phyloP scores from a whole-genome alignment of 1,139 yeast genomes.

The Lodderomyces elongisporus region DNA sequence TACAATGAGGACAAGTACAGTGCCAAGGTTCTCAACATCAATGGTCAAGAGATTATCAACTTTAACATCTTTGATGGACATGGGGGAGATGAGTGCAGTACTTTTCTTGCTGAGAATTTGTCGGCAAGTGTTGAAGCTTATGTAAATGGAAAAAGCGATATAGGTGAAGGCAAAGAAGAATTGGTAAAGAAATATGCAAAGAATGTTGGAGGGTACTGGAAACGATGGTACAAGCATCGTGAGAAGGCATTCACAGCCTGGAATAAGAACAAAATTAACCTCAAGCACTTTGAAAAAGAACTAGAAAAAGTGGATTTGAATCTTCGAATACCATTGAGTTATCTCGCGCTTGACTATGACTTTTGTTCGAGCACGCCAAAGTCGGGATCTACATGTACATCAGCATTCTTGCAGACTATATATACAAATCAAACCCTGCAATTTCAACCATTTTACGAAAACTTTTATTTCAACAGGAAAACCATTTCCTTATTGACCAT shows the following conservation, averaged over 20 bases:
- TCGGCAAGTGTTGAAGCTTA: conserved; percentile 58
- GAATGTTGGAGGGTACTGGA: conserved; percentile 85
- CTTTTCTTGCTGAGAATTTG: conserved; percentile 50
- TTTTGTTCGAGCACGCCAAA: conserved; percentile 29
- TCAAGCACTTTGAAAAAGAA: conserved; percentile 13
- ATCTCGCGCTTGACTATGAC: conserved; percentile 54
- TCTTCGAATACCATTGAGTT: conserved; percentile 58
- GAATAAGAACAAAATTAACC: conserved; percentile 19
- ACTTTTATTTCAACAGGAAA: conserved; percentile 64
- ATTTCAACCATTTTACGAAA: conserved; percentile 28
- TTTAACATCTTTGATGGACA: conserved; percentile 89
- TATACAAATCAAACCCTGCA: conserved; percentile 27
- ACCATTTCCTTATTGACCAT: conserved; percentile 69
- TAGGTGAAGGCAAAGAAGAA: conserved; percentile 20
- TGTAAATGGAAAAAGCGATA: conserved; percentile 24
- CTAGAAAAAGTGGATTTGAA: conserved; percentile 47
- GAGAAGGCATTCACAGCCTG: conserved; percentile 39
- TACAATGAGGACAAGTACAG: conserved; percentile 78
- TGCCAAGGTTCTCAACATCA: conserved; percentile 50
- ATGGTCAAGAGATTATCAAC: conserved; percentile 38
- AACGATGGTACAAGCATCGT: conserved; percentile 58
- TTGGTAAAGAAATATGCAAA: conserved; percentile 47
- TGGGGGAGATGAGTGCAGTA: conserved; percentile 77
- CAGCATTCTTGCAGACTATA: conserved; percentile 60
- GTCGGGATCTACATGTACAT: conserved; percentile 83